Evolutionary conservation across 2,329 filamentous ascomycete species (phyloP), one percentile per base, ranked within the genome.

Genomic region (Aspergillus terreus): DNA sequence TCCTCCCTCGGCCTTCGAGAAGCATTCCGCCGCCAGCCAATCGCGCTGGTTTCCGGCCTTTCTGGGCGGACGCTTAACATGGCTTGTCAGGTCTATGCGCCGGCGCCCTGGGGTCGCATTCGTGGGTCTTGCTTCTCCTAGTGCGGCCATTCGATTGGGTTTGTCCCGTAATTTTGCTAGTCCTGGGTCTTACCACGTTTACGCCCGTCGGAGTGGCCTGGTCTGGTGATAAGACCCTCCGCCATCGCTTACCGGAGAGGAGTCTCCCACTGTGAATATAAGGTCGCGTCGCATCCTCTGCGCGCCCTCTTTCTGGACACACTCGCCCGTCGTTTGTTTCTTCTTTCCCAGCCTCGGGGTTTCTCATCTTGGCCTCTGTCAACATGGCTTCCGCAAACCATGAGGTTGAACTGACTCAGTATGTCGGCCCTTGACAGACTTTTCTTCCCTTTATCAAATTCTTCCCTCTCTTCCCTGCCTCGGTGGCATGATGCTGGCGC

Each of bases 221-320:
- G 50, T 46, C 45, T 52, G 45, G 47, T 79, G 89, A 92, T 82
- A 95, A 95, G 76, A 83, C 83, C 64, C 88, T 95, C 66, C 94
- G 89, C 23, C 90, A 95, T 73, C 85, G 90, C 50, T 49, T 56
- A 48, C 50, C 44, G 38, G 27, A 50, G 43, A 44, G 51, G 44
- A 47, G 51, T 54, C 58, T 40, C 50, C 56, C 60, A 60, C 59
- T 41, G 46, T 51, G 38, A 64, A 50, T 62, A 65, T 64, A 66
- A 61, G 60, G 51, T 55, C 54, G 44, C 42, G 46, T 55, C 53
- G 23, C 54, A 57, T 58, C 52, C 50, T 49, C 44, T 38, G 32
- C 42, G 46, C 45, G 47, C 47, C 46, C 33, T 46, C 42, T 52
- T 49, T 49, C 49, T 56, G 43, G 46, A 40, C 49, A 47, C 50